These are phyloP conservation scores for Immersiella caudata DNA, from an alignment of 495 filamentous ascomycete species.

Conservation along the genomic window DNA sequence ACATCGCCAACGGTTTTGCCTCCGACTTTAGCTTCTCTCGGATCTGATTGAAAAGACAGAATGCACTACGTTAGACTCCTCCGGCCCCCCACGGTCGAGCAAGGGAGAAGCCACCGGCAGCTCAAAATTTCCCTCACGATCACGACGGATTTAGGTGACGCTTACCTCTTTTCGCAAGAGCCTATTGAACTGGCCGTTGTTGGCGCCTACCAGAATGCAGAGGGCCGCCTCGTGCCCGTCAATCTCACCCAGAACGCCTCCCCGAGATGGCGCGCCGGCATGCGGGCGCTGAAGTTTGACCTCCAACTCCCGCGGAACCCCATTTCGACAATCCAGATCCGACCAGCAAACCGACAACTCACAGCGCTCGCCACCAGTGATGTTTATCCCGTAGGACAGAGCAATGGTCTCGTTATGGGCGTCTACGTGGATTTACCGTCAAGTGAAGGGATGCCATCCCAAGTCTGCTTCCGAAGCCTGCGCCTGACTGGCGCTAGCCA, in stretches of 20 bases:
- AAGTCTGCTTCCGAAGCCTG: conserved; percentile 44
- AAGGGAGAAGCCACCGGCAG: conserved; percentile 37
- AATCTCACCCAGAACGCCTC: conserved; percentile 22
- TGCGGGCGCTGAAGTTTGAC: conserved; percentile 48
- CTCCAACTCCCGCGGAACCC: conserved; percentile 33
- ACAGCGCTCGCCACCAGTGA: conserved; percentile 37
- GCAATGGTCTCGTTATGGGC: conserved; percentile 41
- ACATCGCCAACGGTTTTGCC: background rate
- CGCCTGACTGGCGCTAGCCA: conserved; percentile 25
- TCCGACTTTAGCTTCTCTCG: background rate
- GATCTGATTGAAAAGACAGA: background rate
- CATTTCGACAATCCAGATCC: conserved; percentile 42
- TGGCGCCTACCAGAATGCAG: conserved; percentile 39
- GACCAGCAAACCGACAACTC: conserved; percentile 36
- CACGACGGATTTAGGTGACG: conserved; percentile 88
- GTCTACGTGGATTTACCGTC: conserved; percentile 39
- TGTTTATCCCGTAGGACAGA: conserved; percentile 26
- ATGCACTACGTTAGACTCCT: conserved; percentile 81
- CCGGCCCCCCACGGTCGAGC: conserved; percentile 60
- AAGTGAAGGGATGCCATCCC: conserved; percentile 1
- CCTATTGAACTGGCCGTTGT: conserved; percentile 59
- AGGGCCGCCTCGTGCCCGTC: conserved; percentile 43
- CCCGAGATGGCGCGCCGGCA: conserved; percentile 42
- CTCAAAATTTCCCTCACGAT: conserved; percentile 66
- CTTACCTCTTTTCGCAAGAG: conserved; percentile 69